Evolutionary conservation across 2,329 filamentous ascomycete species (phyloP).

Genomic region (Phaeosphaeria sp.): DNA sequence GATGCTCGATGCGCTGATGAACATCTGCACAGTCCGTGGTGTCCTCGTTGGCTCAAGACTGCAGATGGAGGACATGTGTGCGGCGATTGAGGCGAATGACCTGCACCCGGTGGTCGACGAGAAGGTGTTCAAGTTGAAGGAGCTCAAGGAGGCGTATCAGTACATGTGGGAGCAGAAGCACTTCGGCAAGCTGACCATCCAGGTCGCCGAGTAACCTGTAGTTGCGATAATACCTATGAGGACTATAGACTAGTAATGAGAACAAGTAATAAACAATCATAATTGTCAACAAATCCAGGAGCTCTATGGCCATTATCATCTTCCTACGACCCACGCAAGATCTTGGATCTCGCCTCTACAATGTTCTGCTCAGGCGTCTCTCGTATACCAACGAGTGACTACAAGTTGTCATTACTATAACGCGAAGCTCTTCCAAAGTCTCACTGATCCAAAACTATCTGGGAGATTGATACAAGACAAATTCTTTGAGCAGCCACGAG

Average conservation of each 20-base stretch:
- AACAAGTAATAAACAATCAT: background rate
- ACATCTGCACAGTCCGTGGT: slow-evolving; percentile 62
- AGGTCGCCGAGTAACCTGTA: slow-evolving; percentile 28
- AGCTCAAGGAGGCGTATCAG: slow-evolving; percentile 62
- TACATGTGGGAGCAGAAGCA: slow-evolving; percentile 59
- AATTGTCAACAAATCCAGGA: no score
- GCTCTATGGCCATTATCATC: no score
- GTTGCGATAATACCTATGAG: background rate
- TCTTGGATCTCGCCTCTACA: no score
- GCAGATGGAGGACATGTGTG: slow-evolving; percentile 66
- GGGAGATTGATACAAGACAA: no score
- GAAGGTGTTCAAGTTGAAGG: slow-evolving; percentile 61
- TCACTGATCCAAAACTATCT: no score
- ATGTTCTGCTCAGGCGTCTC: no score
- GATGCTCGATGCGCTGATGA: slow-evolving; percentile 58
- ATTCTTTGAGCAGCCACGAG: no score
- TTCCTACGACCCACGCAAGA: no score
- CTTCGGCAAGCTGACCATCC: slow-evolving; percentile 46
- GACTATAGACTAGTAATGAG: background rate
- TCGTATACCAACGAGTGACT: no score
- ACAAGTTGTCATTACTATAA: no score
- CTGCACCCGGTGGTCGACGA: slow-evolving; percentile 67
- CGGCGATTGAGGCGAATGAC: slow-evolving; percentile 64
- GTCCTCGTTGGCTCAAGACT: slow-evolving; percentile 63
- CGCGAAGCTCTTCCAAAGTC: no score